phyloP scores from a whole-genome alignment of 768 basidiomycete species.

The Lyophyllum atratum region DNA sequence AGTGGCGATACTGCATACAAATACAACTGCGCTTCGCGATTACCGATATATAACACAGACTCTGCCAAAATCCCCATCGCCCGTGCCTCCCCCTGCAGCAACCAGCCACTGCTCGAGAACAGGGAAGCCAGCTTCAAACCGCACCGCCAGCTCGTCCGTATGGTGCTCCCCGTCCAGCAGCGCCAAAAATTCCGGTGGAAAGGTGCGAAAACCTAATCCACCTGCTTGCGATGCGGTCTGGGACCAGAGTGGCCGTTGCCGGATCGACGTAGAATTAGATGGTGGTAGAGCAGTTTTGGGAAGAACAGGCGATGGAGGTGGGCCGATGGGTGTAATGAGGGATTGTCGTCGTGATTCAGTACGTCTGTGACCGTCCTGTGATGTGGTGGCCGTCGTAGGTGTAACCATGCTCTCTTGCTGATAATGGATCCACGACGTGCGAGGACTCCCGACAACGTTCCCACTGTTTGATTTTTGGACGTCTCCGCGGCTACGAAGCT shows the following conservation, averaged over 20 bases:
- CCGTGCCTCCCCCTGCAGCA: conserved; percentile 58
- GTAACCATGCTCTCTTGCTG: conserved; percentile 25
- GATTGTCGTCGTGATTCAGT: conserved; percentile 43
- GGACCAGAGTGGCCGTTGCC: conserved; percentile 13
- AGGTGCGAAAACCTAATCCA: conserved; percentile 23
- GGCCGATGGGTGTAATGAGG: conserved; percentile 42
- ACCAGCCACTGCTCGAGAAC: conserved; percentile 73
- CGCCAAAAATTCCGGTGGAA: conserved; percentile 56
- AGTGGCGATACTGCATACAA: neutral
- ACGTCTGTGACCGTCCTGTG: conserved; percentile 20
- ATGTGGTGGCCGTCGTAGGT: conserved; percentile 11
- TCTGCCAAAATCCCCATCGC: conserved; percentile 69
- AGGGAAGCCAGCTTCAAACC: conserved; percentile 84
- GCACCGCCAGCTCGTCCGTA: conserved; percentile 86
- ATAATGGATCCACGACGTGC: conserved; percentile 48
- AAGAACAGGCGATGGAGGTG: conserved; percentile 58
- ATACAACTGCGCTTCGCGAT: conserved; percentile 14
- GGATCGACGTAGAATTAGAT: conserved; percentile 8
- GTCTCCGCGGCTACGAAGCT: conserved; percentile 54
- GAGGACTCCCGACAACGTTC: conserved; percentile 31
- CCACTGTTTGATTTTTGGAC: conserved; percentile 43
- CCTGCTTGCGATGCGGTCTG: conserved; percentile 23
- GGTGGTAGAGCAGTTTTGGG: conserved; percentile 32
- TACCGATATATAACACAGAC: conserved; percentile 80
- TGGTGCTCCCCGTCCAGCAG: conserved; percentile 89